Evolutionary conservation across 2,329 filamentous ascomycete genomes (phyloP), one percentile per base, ranked within the genome.

Genomic region (Trichoderma hamatum): DNA sequence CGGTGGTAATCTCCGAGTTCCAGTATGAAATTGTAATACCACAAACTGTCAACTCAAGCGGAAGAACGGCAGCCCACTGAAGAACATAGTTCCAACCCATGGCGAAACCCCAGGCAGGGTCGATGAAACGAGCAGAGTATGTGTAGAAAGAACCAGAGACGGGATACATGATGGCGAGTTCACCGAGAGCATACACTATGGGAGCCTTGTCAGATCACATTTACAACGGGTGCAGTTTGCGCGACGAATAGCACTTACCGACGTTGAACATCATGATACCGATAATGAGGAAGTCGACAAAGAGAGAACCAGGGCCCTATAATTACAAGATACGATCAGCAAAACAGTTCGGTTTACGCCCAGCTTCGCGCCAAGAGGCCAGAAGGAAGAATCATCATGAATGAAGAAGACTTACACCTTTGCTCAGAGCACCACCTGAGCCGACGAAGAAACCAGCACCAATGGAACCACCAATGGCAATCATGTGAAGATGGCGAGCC

Each of bases 81-180:
- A 84, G 78, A 64, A 83, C 78, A 67, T 82, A 82, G 73, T 84
- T 84, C 82, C 81, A 84, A 66, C 83, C 83, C 83, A 84, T 84
- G 70, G 83, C 83, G 72, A 84, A 84, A 69, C 83, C 83, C 84
- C 85, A 88, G 2, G 86, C 84, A 43, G 86, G 86, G 73, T 87
- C 86, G 70, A 89, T 85, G 72, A 89, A 88, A 64, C 86, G 85
- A 55, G 82, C 81, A 36, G 84, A 85, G 79, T 87, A 88, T 24
- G 84, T 85, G 74, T 86, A 88, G 81, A 88, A 88, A 70, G 84
- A 84, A 75, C 86, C 86, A 73, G 85, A 86, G 74, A 88, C 82
- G 21, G 86, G 86, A 71, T 83, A 88, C 78, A 88, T 82, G 72
- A 88, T 83, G 54, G 86, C 84, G 68, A 88, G 77, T 77, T 88